phyloP scores from a whole-genome alignment of 306 rosid species.

The Hylodesmum podocarpum region DNA sequence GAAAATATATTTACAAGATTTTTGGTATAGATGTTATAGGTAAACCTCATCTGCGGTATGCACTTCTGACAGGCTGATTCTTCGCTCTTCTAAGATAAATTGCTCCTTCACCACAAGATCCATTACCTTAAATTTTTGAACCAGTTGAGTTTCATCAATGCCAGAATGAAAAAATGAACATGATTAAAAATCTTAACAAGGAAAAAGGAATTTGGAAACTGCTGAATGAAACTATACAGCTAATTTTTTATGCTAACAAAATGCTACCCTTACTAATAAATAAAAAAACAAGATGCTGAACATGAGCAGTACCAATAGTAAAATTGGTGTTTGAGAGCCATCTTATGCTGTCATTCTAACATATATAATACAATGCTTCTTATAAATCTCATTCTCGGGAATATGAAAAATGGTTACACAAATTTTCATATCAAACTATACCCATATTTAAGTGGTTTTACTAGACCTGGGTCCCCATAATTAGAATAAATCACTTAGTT shows the following conservation, averaged over 20 bases:
- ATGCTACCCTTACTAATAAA: not conserved
- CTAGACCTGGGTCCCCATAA: not conserved
- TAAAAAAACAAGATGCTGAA: not conserved
- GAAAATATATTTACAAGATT: slow-evolving; percentile 2
- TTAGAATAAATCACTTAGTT: not conserved
- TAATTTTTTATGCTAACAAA: not conserved
- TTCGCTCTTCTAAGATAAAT: slow-evolving; percentile 66
- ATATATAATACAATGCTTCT: not conserved
- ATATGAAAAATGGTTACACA: not conserved
- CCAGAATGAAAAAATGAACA: slow-evolving; percentile 5
- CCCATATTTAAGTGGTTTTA: not conserved
- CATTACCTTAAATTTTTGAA: slow-evolving; percentile 56
- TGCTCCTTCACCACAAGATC: slow-evolving; percentile 79
- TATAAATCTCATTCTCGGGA: not conserved
- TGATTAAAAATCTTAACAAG: not conserved
- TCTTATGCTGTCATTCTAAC: not conserved
- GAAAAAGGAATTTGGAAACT: not conserved
- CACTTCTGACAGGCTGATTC: slow-evolving; percentile 78
- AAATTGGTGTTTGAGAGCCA: not conserved
- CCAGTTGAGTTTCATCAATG: slow-evolving; percentile 8
- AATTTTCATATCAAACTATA: not conserved
- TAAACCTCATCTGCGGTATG: slow-evolving; percentile 88
- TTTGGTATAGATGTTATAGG: not conserved
- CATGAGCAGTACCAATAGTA: not conserved
- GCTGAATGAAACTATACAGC: not conserved